A percentile compares a stretch with the other conserved stretches of the same genome.
Evolutionary conservation across 1,284 basidiomycete species (phyloP).

Genomic region (Cryptococcus sp.): DNA sequence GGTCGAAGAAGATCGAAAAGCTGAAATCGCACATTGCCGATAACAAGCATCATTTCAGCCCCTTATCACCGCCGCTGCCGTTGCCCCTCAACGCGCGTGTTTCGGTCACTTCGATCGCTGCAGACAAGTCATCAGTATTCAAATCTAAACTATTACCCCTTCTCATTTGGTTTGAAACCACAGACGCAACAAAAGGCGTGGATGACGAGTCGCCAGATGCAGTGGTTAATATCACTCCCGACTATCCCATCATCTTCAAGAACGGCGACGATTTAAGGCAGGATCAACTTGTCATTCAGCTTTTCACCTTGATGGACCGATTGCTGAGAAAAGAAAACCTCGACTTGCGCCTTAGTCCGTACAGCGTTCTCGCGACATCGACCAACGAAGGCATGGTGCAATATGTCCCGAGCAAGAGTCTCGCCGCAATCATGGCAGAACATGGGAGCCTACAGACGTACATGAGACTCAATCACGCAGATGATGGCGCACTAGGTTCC

Average conservation of each 20-base stretch:
- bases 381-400: conserved; percentile 93
- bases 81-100: conserved; percentile 86
- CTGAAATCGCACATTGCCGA: conserved; percentile 80
- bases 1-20: conserved; percentile 97
- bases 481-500: conserved; percentile 87
- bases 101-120: conserved; percentile 76
- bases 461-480: conserved; percentile 78
- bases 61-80: conserved; percentile 71
- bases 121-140: conserved; percentile 93
- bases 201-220: conserved; percentile 34
- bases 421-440: conserved; percentile 90
- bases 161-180: conserved; percentile 81
- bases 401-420: conserved; percentile 91
- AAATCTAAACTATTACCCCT: conserved; percentile 96
- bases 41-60: conserved; percentile 74
- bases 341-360: conserved; percentile 88
- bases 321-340: conserved; percentile 92
- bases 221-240: conserved; percentile 45
- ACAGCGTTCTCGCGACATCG: conserved; percentile 91
- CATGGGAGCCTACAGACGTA: conserved; percentile 90
- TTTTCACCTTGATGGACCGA: conserved; percentile 97
- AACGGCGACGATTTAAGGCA: conserved; percentile 98
- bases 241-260: conserved; percentile 96
- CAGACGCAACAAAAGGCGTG: conserved; percentile 57
- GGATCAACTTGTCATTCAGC: conserved; percentile 94